A percentile compares a stretch with the other conserved stretches of the same genome.
phyloP scores from a whole-genome alignment of 805 yeast genomes.

The Debaryomyces prosopidis region DNA sequence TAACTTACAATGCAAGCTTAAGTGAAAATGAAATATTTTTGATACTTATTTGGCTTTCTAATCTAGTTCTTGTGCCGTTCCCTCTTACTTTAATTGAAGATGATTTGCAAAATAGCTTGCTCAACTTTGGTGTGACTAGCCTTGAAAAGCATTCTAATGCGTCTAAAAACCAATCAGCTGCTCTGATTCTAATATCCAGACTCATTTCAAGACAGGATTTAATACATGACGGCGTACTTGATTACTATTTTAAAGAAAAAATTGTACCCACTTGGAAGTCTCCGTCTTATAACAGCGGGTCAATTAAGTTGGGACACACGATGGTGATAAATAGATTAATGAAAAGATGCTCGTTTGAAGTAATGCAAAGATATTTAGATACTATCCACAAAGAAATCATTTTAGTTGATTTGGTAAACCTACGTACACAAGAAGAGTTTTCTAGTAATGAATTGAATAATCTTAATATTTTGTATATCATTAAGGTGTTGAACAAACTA shows the following conservation, averaged over 20 bases:
- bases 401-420: constrained; percentile 14
- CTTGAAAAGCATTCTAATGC: constrained; percentile 36
- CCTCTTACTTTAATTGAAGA: constrained; percentile 43
- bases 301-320: constrained; percentile 35
- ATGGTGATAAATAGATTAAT: constrained; percentile 41
- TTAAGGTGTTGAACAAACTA: constrained; percentile 39
- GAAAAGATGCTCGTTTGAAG: constrained; percentile 19
- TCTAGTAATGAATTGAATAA: constrained; percentile 8
- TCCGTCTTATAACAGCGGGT: constrained; percentile 1
- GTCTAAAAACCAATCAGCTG: constrained; percentile 59
- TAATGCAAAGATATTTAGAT: constrained; percentile 7
- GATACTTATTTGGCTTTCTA: constrained; percentile 69
- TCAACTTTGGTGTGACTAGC: constrained; percentile 28
- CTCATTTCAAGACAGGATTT: constrained; percentile 54
- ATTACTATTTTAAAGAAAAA: constrained; percentile 15
- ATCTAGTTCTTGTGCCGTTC: constrained; percentile 75
- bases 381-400: constrained; percentile 15
- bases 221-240: constrained; percentile 15
- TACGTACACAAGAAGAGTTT: constrained; percentile 10
- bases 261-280: constrained; percentile 19
- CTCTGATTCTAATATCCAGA: constrained; percentile 53
- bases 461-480: constrained; percentile 22
- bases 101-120: constrained; percentile 34
- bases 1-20: constrained; percentile 4
- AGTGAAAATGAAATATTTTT: constrained; percentile 32